phyloP scores from a whole-genome alignment of 192 early-diverging fungal genomes.

The Backusella sp. region DNA sequence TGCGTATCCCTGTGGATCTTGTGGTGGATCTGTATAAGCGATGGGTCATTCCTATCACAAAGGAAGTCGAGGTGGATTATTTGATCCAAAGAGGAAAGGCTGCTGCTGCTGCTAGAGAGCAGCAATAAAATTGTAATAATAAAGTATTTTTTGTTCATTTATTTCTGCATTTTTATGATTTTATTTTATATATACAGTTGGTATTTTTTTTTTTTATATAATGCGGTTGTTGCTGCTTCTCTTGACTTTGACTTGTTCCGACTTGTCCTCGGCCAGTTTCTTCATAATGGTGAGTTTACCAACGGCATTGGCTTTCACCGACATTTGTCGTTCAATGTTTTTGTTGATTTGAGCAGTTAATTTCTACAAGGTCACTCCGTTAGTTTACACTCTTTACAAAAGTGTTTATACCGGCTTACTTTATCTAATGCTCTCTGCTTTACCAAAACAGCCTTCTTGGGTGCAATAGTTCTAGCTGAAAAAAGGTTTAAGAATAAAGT shows the following conservation, averaged over 20 bases:
- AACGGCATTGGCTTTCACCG: constrained; percentile 66
- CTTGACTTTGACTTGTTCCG: not conserved
- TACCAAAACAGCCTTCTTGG: constrained; percentile 33
- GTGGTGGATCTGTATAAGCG: constrained; percentile 91
- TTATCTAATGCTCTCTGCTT: constrained; percentile 28
- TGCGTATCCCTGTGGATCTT: constrained; percentile 74
- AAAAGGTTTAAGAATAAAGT: not conserved
- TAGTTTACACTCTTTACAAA: too few relatives aligned
- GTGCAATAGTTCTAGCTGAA: constrained; percentile 36
- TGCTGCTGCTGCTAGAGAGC: not conserved
- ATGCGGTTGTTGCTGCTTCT: constrained; percentile 10
- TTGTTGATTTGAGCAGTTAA: constrained; percentile 52
- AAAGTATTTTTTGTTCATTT: constrained; percentile 9
- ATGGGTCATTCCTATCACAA: constrained; percentile 97
- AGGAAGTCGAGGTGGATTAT: constrained; percentile 95
- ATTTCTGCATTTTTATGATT: not conserved
- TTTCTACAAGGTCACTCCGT: constrained; percentile 25
- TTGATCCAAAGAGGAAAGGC: constrained; percentile 60
- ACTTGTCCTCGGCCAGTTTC: constrained; percentile 54
- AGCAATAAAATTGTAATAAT: not conserved
- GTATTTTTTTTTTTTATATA: constrained; percentile 11
- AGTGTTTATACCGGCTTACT: not conserved
- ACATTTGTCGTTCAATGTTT: constrained; percentile 64
- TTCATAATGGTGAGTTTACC: constrained; percentile 85
- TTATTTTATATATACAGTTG: not conserved